Evolutionary conservation across 2,329 filamentous ascomycete species (phyloP), one percentile per base, ranked within the genome.

Genomic region (Trichoderma lentiforme): DNA sequence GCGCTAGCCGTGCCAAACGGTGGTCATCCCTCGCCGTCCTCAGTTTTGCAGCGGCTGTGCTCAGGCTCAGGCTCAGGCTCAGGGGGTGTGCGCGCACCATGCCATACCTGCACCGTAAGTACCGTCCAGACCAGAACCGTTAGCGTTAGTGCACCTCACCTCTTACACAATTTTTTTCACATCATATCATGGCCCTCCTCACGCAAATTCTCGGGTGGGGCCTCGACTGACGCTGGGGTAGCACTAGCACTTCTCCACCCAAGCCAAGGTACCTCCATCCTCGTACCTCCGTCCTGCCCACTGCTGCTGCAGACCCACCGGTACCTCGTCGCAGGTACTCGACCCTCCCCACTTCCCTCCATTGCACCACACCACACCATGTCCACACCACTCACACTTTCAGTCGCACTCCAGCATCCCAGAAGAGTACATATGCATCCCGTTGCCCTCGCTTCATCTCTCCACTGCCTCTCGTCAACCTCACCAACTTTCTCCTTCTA

Each of bases 401-500:
- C 15, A 30, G 28, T 34, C 57, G 28, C 28, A 34, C 28, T 60
- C 57, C 18, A 60, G 57, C 57, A 68, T 47, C 64, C 66, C 66
- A 58, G 53, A 28, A 56, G 30, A 70, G 43, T 76, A 77, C 74
- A 76, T 76, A 75, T 74, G 72, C 73, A 71, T 75, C 74, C 71
- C 64, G 71, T 66, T 73, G 73, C 76, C 75, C 74, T 74, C 72
- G 53, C 62, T 67, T 67, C 65, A 70, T 66, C 53, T 26, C 69
- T 73, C 71, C 69, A 68, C 53, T 36, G 72, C 73, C 71, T 68
- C 66, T 57, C 43, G 43, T 51, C 58, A 39, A 72, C 58, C 28
- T 56, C 32, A 34, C 47, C 43, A 62, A 24, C 57, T 34, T 47
- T 43, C 39, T 21, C 30, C 30, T 67, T 62, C 36, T 57, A 26